Base-by-base conservation (phyloP, 768 basidiomycete genomes). In the Termitomyces sp. region DNA sequence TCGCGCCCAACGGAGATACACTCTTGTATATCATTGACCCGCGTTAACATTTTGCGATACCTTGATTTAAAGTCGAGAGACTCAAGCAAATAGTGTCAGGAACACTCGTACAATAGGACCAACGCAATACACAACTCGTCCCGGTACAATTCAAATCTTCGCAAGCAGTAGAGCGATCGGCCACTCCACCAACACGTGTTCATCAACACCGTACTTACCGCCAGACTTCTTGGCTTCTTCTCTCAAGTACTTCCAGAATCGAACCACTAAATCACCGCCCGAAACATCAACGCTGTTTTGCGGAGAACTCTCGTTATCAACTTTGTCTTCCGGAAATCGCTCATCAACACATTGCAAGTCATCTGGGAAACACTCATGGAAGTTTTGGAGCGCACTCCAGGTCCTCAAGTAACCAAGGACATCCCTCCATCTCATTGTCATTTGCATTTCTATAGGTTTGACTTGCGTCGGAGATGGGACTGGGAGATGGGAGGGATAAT, bases 381-480 rank as follows among this genome's bases (percentile, higher is more conserved):
- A 92, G 12, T 79, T 81, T 57, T 87, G 82, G 47, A 90, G 69
- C 2, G 88, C 71, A 61, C 86, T 89, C 74, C 79, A 86, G 0
- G 89, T 90, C 45, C 81, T 74, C 19, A 93, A 71, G 64, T 91
- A 93, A 2, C 73, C 78, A 5, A 87, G 74, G 0, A 93, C 69
- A 54, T 81, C 81, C 12, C 77, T 74, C 87, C 86, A 88, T 0
- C 79, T 77, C 77, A 86, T 80, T 38, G 65, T 70, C 61, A 80
- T 81, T 21, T 68, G 74, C 71, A 93, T 71, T 56, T 87, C 73
- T 48, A 84, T 73, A 1, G 80, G 81, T 12, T 68, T 61, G 7
- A 65, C 51, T 52, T 55, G 67, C 37, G 54, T 61, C 66, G 55
- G 69, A 56, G 41, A 46, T 34, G 48, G 59, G n/a, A 53, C 55